Evolutionary conservation across 208 protist genomes (phyloP).

Genomic region (Trypanosoma grayi): DNA sequence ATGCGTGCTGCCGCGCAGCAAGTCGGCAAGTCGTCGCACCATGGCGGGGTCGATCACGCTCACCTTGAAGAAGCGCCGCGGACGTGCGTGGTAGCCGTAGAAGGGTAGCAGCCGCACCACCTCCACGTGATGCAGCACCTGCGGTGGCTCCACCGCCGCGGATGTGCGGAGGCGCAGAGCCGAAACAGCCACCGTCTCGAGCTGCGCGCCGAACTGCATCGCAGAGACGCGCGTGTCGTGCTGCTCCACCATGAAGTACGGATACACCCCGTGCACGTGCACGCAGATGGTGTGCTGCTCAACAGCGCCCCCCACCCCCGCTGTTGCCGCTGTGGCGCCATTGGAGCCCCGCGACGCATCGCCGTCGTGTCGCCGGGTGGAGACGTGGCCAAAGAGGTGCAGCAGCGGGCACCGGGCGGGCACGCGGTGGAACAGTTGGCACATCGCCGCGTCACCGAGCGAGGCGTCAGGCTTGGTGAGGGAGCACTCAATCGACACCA

Average conservation of each 20-base stretch:
- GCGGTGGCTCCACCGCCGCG: slow-evolving; percentile 4
- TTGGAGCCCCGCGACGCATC: background rate
- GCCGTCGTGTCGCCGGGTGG: slow-evolving; percentile 23
- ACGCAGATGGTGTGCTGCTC: slow-evolving; percentile 52
- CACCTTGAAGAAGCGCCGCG: slow-evolving; percentile 58
- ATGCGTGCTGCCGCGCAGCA: slow-evolving; percentile 49
- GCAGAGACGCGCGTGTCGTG: slow-evolving; percentile 45
- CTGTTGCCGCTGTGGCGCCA: too few species aligned
- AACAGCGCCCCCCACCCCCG: background rate
- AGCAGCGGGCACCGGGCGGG: slow-evolving; percentile 59
- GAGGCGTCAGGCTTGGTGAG: slow-evolving; percentile 39
- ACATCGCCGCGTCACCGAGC: slow-evolving; percentile 58
- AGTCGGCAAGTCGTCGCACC: slow-evolving; percentile 26
- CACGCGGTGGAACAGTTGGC: slow-evolving; percentile 54
- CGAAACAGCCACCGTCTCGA: slow-evolving; percentile 50
- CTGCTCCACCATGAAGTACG: slow-evolving; percentile 69
- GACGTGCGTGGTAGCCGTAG: slow-evolving; percentile 64
- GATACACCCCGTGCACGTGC: slow-evolving; percentile 80
- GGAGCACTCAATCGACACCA: slow-evolving; percentile 55
- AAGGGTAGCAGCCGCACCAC: slow-evolving; percentile 57
- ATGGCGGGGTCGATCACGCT: slow-evolving; percentile 53
- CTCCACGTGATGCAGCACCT: slow-evolving; percentile 73
- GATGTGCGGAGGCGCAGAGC: background rate
- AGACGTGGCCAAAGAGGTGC: slow-evolving; percentile 68
- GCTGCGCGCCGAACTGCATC: slow-evolving; percentile 72